Conservation (phyloP, 768 basidiomycete genomes). For the Xerocomellus chrysenteron region DNA sequence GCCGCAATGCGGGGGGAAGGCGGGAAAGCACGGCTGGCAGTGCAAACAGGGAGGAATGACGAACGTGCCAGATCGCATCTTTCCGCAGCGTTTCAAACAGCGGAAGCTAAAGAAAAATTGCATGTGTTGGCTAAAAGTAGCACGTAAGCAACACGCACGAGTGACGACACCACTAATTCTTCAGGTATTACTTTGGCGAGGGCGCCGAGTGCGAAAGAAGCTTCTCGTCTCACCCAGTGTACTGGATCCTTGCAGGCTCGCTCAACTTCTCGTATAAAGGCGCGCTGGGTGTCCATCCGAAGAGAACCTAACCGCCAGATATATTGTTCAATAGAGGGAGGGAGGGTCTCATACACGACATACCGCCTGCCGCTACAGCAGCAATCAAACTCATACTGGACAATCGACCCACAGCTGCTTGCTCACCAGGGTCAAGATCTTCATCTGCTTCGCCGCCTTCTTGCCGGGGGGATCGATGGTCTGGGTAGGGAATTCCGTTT, state of each 20-base stretch:
- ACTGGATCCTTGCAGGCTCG: slow-evolving; percentile 63
- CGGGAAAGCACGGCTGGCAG: slow-evolving; percentile 77
- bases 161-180: slow-evolving; percentile 60
- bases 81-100: slow-evolving; percentile 67
- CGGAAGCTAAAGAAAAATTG: slow-evolving; percentile 57
- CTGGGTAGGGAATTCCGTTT: slow-evolving; percentile 16
- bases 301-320: slow-evolving; percentile 45
- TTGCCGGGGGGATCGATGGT: slow-evolving; percentile 17
- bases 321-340: slow-evolving; percentile 2
- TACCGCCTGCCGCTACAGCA: slow-evolving; percentile 77
- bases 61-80: slow-evolving; percentile 79
- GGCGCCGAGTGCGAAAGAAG: slow-evolving; percentile 84
- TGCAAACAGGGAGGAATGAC: slow-evolving; percentile 84
- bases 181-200: slow-evolving; percentile 85
- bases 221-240: slow-evolving; percentile 82
- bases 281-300: slow-evolving; percentile 52
- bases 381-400: slow-evolving; percentile 95
- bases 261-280: slow-evolving; percentile 74
- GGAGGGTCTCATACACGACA: slow-evolving; percentile 25
- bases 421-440: slow-evolving; percentile 50
- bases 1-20: slow-evolving; percentile 56
- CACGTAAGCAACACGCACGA: slow-evolving; percentile 45
- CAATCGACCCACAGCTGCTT: slow-evolving; percentile 81
- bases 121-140: not conserved
- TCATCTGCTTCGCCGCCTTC: slow-evolving; percentile 35